Conservation (phyloP, 805 yeast species). For the Millerago galiae region DNA sequence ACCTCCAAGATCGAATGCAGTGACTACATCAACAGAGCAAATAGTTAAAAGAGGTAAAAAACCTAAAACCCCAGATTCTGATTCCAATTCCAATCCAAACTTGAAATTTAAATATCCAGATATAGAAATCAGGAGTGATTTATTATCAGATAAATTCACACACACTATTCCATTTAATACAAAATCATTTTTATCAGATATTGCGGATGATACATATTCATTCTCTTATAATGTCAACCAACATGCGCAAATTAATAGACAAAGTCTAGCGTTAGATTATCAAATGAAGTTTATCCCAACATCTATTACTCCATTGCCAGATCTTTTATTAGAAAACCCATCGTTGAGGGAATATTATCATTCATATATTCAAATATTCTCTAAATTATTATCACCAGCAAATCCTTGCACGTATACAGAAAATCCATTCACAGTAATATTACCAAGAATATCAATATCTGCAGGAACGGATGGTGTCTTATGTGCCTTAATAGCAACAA, state of each 20-base stretch:
- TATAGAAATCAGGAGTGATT: too few species aligned
- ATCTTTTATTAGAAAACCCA: slow-evolving; percentile 50
- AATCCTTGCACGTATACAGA: slow-evolving; percentile 47
- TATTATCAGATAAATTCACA: too few species aligned
- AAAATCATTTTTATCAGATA: background rate
- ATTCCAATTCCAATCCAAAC: too few species aligned
- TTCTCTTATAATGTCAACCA: background rate
- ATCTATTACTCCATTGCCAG: slow-evolving; percentile 43
- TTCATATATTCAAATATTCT: slow-evolving; percentile 55
- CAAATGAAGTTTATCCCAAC: slow-evolving; percentile 6
- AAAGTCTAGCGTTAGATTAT: background rate
- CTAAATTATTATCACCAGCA: slow-evolving; percentile 59
- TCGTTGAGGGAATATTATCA: slow-evolving; percentile 55
- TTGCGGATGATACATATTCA: background rate
- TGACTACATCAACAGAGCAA: too few species aligned
- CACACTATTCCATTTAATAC: too few species aligned
- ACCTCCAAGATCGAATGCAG: background rate
- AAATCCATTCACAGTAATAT: slow-evolving; percentile 58
- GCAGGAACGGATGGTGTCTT: slow-evolving; percentile 48
- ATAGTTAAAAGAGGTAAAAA: too few species aligned
- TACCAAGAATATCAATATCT: slow-evolving; percentile 64
- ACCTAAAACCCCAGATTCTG: background rate
- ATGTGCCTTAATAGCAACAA: slow-evolving; percentile 48
- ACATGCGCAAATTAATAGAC: background rate
- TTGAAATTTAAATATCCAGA: background rate